These are phyloP conservation scores for Pouteria glomerata DNA, from an alignment of 148 eudicot species.

Conservation along the genomic window DNA sequence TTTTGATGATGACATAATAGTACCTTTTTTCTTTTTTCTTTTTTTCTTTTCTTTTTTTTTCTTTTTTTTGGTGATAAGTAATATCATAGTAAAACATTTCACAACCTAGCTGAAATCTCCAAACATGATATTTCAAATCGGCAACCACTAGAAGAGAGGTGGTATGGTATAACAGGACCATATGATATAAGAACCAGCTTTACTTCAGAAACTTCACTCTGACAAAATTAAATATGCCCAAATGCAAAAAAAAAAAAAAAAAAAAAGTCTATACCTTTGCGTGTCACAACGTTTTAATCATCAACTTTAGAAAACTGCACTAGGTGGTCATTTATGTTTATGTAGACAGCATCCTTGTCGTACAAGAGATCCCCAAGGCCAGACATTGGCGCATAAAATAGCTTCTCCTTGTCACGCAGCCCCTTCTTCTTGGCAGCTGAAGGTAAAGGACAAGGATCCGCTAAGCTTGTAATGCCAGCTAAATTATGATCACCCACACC, in stretches of 20 bases:
- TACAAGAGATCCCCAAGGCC: slow-evolving; percentile 86
- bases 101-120: not conserved
- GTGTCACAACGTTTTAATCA: slow-evolving; percentile 35
- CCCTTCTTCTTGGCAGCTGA: slow-evolving; percentile 98
- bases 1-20: not conserved
- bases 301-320: slow-evolving; percentile 84
- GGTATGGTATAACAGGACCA: too few species aligned
- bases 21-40: too few species aligned
- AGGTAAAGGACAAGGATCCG: slow-evolving; percentile 97
- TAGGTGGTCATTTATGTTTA: slow-evolving; percentile 78
- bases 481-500: slow-evolving; percentile 88
- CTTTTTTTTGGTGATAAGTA: too few species aligned
- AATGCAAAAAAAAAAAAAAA: not conserved
- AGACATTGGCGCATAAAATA: slow-evolving; percentile 98
- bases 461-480: slow-evolving; percentile 62
- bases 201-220: not conserved
- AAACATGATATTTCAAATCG: too few species aligned
- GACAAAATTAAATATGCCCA: not conserved
- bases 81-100: too few species aligned
- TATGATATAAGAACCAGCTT: not conserved
- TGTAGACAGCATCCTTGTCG: slow-evolving; percentile 94
- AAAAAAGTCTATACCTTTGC: slow-evolving; percentile 37
- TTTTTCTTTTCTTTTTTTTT: too few species aligned
- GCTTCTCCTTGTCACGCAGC: slow-evolving; percentile 87
- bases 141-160: too few species aligned